phyloP scores from a whole-genome alignment of 495 filamentous ascomycete genomes.

The Immersiella caudata region DNA sequence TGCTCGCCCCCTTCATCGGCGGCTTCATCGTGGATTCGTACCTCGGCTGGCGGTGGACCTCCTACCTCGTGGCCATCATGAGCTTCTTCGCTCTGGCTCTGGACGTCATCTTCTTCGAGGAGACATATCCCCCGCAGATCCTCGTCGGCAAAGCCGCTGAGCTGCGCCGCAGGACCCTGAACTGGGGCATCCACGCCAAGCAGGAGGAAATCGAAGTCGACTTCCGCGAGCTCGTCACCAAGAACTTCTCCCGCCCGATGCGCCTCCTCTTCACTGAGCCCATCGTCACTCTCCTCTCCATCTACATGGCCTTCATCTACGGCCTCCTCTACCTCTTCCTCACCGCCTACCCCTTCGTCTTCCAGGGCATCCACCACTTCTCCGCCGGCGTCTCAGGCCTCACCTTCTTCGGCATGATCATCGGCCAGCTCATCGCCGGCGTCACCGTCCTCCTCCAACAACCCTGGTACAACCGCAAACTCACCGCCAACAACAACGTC shows the following conservation, averaged over 20 bases:
- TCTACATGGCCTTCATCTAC: slow-evolving; percentile 85
- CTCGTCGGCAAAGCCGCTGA: slow-evolving; percentile 76
- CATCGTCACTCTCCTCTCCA: slow-evolving; percentile 70
- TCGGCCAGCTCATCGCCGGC: slow-evolving; percentile 71
- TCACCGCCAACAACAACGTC: slow-evolving; percentile 70
- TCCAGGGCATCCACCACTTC: slow-evolving; percentile 70
- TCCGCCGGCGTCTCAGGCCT: slow-evolving; percentile 69
- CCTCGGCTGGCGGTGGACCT: slow-evolving; percentile 85
- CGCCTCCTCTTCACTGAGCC: slow-evolving; percentile 80
- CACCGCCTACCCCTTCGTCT: slow-evolving; percentile 80
- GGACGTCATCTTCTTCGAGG: slow-evolving; percentile 71
- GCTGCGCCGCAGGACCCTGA: slow-evolving; percentile 77
- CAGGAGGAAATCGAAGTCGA: slow-evolving; percentile 92
- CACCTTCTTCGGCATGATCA: slow-evolving; percentile 80
- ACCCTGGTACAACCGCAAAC: slow-evolving; percentile 68
- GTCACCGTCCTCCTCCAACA: slow-evolving; percentile 65
- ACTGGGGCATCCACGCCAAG: slow-evolving; percentile 94
- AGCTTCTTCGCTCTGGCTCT: slow-evolving; percentile 71
- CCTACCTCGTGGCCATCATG: slow-evolving; percentile 73
- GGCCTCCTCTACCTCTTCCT: slow-evolving; percentile 79
- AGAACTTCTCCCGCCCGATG: slow-evolving; percentile 83
- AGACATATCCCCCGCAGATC: slow-evolving; percentile 84
- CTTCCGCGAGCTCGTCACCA: slow-evolving; percentile 72
- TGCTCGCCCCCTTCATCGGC: slow-evolving; percentile 79
- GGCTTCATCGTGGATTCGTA: slow-evolving; percentile 76